Evolutionary conservation across 192 early-diverging fungal genomes (phyloP).

Genomic region (Coemansia furcata): DNA sequence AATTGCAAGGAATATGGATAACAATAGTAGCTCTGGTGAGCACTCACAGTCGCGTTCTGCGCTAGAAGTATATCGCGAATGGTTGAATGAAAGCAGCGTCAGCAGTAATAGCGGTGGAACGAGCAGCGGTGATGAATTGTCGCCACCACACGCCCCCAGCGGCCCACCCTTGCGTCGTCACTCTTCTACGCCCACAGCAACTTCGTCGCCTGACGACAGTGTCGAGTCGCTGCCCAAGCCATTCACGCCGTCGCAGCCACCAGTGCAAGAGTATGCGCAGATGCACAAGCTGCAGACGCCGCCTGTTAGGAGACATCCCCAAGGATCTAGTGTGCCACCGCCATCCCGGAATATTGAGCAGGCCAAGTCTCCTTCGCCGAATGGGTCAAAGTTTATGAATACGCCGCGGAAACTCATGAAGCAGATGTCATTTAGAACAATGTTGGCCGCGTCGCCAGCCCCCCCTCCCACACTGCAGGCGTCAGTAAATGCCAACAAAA

Average conservation of each 20-base stretch:
- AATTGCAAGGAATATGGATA: neutral
- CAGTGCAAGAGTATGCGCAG: neutral
- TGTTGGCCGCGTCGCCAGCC: conserved; percentile 14
- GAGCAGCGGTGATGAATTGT: neutral
- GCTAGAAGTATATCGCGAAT: conserved; percentile 31
- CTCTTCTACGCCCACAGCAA: neutral
- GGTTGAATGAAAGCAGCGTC: conserved; percentile 30
- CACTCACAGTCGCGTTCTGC: conserved; percentile 15
- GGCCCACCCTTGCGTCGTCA: neutral
- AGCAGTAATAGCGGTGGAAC: conserved; percentile 4
- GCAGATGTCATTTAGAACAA: conserved; percentile 25
- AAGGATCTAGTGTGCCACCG: neutral
- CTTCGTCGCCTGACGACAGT: neutral
- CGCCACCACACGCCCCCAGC: neutral
- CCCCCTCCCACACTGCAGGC: neutral
- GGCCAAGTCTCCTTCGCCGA: neutral
- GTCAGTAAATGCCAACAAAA: neutral
- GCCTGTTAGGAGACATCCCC: neutral
- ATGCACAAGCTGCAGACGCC: neutral
- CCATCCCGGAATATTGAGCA: neutral
- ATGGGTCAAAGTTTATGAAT: neutral
- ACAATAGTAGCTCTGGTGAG: neutral
- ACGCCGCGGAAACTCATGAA: conserved; percentile 27
- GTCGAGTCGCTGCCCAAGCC: neutral
- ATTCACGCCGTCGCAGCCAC: neutral